These are phyloP conservation scores for Xylaria sp. DNA, from an alignment of 2,329 filamentous ascomycete genomes.

Conservation along the genomic window DNA sequence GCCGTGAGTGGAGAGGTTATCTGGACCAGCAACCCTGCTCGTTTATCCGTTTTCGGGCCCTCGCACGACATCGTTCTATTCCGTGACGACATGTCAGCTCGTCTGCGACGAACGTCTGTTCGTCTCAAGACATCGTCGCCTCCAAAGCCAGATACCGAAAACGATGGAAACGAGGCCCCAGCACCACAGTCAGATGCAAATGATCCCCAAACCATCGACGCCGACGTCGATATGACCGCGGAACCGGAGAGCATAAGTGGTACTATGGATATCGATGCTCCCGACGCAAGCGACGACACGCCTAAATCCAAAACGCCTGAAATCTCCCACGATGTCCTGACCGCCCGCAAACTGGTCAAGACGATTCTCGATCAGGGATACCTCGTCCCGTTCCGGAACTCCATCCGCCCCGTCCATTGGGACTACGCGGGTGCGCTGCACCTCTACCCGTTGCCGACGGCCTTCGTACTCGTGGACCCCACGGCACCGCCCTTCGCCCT, in stretches of 20 bases:
- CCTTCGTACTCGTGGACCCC: slow-evolving; percentile 75
- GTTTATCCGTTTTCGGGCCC: slow-evolving; percentile 79
- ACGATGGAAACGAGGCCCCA: slow-evolving; percentile 15
- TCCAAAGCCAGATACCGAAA: slow-evolving; percentile 22
- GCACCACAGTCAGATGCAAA: slow-evolving; percentile 3
- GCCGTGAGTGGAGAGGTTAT: slow-evolving; percentile 64
- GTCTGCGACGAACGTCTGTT: slow-evolving; percentile 72
- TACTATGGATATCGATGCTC: slow-evolving; percentile 42
- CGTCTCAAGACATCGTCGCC: slow-evolving; percentile 51
- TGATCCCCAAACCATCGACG: slow-evolving; percentile 15
- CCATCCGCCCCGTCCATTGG: slow-evolving; percentile 79
- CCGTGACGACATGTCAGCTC: slow-evolving; percentile 76
- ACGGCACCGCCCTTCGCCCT: slow-evolving; percentile 78
- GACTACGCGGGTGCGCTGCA: slow-evolving; percentile 72
- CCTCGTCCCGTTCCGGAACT: slow-evolving; percentile 79
- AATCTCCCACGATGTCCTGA: slow-evolving; percentile 47
- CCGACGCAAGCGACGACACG: neutral
- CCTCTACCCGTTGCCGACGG: slow-evolving; percentile 82
- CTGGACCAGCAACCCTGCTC: slow-evolving; percentile 84
- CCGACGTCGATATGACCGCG: slow-evolving; percentile 34
- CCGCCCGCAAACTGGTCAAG: slow-evolving; percentile 76
- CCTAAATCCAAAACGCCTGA: slow-evolving; percentile 7
- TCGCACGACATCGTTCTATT: slow-evolving; percentile 83
- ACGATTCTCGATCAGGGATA: slow-evolving; percentile 88
- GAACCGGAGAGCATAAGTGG: slow-evolving; percentile 26